Evolutionary conservation across 352 stramenopile genomes (phyloP).

Genomic region (Phytophthora meadii): DNA sequence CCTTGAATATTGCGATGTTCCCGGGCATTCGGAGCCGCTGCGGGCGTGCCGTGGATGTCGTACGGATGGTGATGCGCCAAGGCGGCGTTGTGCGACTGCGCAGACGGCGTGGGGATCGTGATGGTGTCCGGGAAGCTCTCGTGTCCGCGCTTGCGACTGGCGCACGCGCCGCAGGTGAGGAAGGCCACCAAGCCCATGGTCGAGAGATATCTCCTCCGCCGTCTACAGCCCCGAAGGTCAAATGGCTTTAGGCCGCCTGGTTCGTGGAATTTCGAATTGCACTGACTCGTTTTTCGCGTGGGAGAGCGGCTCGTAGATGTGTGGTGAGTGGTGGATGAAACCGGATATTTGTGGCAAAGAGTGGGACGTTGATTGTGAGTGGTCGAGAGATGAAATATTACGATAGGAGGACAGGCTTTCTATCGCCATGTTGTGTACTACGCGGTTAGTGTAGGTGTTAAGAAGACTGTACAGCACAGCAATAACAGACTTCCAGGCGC

Average conservation of each 20-base stretch:
- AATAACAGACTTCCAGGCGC: not conserved
- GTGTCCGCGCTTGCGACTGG: conserved; percentile 36
- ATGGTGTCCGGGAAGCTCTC: conserved; percentile 46
- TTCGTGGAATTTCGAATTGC: conserved; percentile 24
- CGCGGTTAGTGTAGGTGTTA: conserved; percentile 8
- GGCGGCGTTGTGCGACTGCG: conserved; percentile 29
- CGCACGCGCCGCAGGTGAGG: conserved; percentile 42
- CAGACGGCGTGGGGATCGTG: conserved; percentile 38
- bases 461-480: not conserved
- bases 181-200: conserved; percentile 40
- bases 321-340: not conserved
- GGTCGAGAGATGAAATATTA: conserved; percentile 10
- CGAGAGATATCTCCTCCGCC: not conserved
- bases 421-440: too few relatives aligned
- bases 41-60: conserved; percentile 36
- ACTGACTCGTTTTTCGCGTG: conserved; percentile 40
- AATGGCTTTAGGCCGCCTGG: conserved; percentile 21
- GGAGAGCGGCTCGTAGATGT: conserved; percentile 7
- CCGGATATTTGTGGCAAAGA: conserved; percentile 5
- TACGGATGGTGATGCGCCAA: conserved; percentile 36
- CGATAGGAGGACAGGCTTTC: not conserved
- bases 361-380: not conserved
- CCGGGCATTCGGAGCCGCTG: not conserved
- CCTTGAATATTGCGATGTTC: conserved; percentile 4
- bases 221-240: conserved; percentile 10